A percentile compares a stretch with the other conserved stretches of the same genome.
Conservation (phyloP, 2,329 filamentous ascomycete genomes). For the Xylaria sp. region DNA sequence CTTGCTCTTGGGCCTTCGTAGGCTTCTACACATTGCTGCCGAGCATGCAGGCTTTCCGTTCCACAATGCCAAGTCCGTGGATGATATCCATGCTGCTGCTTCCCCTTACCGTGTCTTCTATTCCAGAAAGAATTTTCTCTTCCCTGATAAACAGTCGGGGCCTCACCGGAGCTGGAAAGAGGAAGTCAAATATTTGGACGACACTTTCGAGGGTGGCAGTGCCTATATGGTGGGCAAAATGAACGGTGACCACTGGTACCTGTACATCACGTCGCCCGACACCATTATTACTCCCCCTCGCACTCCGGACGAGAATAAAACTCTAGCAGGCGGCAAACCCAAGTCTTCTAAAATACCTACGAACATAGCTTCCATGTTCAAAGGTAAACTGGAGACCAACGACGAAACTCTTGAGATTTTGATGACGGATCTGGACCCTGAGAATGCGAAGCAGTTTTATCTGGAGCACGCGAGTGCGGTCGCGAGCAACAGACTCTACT, state of each 20-base stretch:
- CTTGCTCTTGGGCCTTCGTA: constrained; percentile 86
- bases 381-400: constrained; percentile 58
- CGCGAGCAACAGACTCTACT: constrained; percentile 81
- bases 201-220: constrained; percentile 90
- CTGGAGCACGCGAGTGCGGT: constrained; percentile 82
- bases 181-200: constrained; percentile 92
- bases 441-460: constrained; percentile 78
- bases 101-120: constrained; percentile 97
- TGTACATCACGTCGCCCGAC: constrained; percentile 93
- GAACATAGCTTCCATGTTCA: constrained; percentile 54
- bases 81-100: constrained; percentile 78
- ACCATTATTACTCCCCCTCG: constrained; percentile 82
- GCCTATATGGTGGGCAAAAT: constrained; percentile 99
- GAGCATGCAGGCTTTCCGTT: constrained; percentile 89
- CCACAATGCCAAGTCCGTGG: constrained; percentile 72
- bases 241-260: constrained; percentile 99
- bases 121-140: constrained; percentile 98
- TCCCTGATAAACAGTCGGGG: constrained; percentile 91
- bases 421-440: constrained; percentile 76
- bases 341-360: constrained; percentile 69
- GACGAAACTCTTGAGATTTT: constrained; percentile 83
- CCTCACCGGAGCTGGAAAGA: constrained; percentile 98
- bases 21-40: constrained; percentile 91
- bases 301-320: constrained; percentile 71
- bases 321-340: constrained; percentile 45